phyloP scores from a whole-genome alignment of 1,139 yeast species.

The Saccharomycopsis hybrid region DNA sequence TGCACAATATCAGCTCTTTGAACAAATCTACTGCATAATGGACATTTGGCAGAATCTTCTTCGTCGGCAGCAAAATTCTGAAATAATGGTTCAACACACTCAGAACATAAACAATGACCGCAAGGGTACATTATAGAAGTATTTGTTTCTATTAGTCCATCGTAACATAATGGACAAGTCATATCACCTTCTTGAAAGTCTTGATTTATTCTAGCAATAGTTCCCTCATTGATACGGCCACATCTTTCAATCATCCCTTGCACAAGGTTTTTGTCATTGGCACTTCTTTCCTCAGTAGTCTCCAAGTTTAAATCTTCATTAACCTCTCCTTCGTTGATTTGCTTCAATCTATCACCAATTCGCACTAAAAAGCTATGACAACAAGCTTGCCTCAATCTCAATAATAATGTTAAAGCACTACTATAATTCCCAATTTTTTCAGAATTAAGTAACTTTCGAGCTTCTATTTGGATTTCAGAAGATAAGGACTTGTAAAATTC shows the following conservation, averaged over 20 bases:
- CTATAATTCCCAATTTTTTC: constrained; percentile 39
- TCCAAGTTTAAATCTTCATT: constrained; percentile 5
- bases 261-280: constrained; percentile 19
- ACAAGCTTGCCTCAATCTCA: constrained; percentile 86
- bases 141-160: constrained; percentile 44
- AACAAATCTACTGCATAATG: constrained; percentile 39
- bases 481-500: constrained; percentile 57
- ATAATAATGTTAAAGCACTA: constrained; percentile 61
- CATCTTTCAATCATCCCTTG: constrained; percentile 18
- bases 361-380: constrained; percentile 75
- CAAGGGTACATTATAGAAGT: constrained; percentile 49
- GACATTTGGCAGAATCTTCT: constrained; percentile 45
- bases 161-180: constrained; percentile 66
- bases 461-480: constrained; percentile 47
- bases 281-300: not conserved
- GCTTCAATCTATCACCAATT: constrained; percentile 42
- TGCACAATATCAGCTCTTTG: constrained; percentile 41
- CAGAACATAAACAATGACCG: constrained; percentile 64
- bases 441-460: constrained; percentile 42
- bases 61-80: constrained; percentile 34
- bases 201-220: not conserved
- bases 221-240: not conserved
- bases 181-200: constrained; percentile 21
- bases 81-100: constrained; percentile 45
- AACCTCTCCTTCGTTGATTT: constrained; percentile 14